Evolutionary conservation across 192 early-diverging fungal genomes (phyloP), one percentile per base, ranked within the genome.

Genomic region (Rhizophagus sp.): DNA sequence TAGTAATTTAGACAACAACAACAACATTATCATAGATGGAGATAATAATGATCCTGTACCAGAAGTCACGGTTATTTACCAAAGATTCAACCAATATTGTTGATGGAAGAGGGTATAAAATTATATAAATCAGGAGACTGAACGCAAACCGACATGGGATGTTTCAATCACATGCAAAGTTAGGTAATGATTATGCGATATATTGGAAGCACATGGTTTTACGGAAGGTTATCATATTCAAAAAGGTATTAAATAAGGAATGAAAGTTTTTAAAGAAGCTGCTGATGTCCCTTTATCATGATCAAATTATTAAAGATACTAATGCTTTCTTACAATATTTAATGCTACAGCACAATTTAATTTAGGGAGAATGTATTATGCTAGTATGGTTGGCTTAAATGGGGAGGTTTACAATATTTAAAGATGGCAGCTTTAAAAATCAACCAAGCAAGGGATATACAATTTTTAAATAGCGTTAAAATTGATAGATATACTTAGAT

Each of bases 321-420:
- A 39, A 70, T 70, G 68, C 39, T 5, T 70, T 78, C n/a, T 68
- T 79, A 41, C 65, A 71, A 22, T 79, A 79, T 79, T 71, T 79
- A 22, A 79, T 71, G 36, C 78, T 13, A 68, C 78, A n/a, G 68
- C 78, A 11, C 78, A 62, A 71, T 79, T 44, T 70, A 61, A 71
- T 62, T 62, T 79, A 12, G 78, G 67, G 25, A 44, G 39, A 24
- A 44, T 71, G 49, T 79, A 70, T 68, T 71, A 64, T 15, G 25
- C 27, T 62, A 68, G 78, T 15, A 79, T 68, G 33, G 39, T 71
- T 57, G n/a, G n/a, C 1, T 30, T 30, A 30, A 30, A 30, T 30
- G 1, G 30, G 30, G n/a, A n/a, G n/a, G n/a, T n/a, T n/a, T n/a
- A n/a, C n/a, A n/a, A n/a, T n/a, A n/a, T n/a, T n/a, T n/a, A n/a